Evolutionary conservation across 2,329 filamentous ascomycete genomes (phyloP), one percentile per base, ranked within the genome.

Genomic region (Botryotinia calthae): DNA sequence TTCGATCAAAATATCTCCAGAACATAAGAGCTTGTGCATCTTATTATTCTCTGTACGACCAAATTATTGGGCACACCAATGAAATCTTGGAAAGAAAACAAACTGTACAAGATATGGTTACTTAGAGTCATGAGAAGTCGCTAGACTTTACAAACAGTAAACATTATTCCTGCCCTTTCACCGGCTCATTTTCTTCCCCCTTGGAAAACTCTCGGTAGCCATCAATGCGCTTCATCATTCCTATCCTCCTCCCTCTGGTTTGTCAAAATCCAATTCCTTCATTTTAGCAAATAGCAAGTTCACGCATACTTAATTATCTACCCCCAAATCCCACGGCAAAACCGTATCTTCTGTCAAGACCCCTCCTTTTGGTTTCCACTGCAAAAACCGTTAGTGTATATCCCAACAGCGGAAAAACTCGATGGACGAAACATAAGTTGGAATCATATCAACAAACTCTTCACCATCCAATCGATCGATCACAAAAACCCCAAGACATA

Each of bases 241-340:
- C 25, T 48, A 16, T 48, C 22, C 46, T 25, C 9, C 25, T 48
- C 22, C 25, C 22, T 12, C 9, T 37, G 37, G 37, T 37, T 37
- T 4, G 25, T n/a, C 46, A 14, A 51, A 4, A 2, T 6, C 10
- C 1, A 51, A n/a, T 12, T 25, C 22, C 22, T 12, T 14, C 10
- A 51, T 51, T 48, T 51, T 10, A 51, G 22, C 25, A 51, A 22
- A 51, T 25, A 25, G 22, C 22, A 51, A 48, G 4, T 5, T 9
- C 46, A 51, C 4, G 20, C 31, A 56, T 40, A 34, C 46, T 40
- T 31, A 56, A 42, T 59, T 69, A 34, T 69, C 66, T 3, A 44
- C 51, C 51, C 66, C 66, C 34, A 69, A 59, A 59, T 69, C 66
- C 66, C 66, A 59, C 2, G 51, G 51, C 25, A 69, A 28, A 31